Percentiles rank a stretch among this genome's conserved stretches.
These are phyloP conservation scores for Lipomyces japonicus DNA, from an alignment of 805 yeast species.

Conservation along the genomic window DNA sequence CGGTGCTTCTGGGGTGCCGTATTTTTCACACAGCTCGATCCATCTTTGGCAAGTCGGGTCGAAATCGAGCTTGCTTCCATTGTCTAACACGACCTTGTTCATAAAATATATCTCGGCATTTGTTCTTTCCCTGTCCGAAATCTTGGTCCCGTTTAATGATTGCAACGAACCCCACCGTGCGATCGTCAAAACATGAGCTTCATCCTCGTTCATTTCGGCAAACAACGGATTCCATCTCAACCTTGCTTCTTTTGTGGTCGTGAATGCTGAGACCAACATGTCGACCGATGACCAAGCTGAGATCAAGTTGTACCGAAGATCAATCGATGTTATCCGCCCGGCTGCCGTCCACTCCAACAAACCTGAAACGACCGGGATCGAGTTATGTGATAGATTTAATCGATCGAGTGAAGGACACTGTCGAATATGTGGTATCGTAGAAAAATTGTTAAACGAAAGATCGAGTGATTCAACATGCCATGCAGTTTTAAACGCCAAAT, in stretches of 20 bases:
- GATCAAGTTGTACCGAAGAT: constrained; percentile 52
- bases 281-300: constrained; percentile 50
- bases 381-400: constrained; percentile 43
- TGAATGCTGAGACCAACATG: constrained; percentile 39
- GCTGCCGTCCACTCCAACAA: not conserved
- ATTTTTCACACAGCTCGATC: constrained; percentile 38
- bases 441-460: constrained; percentile 46
- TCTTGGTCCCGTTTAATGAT: constrained; percentile 55
- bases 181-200: constrained; percentile 39
- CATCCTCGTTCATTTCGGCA: constrained; percentile 31
- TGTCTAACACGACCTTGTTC: constrained; percentile 43
- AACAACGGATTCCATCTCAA: constrained; percentile 54
- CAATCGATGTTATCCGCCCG: constrained; percentile 38
- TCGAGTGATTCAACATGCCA: constrained; percentile 33
- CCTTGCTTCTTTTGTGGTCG: constrained; percentile 46
- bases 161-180: constrained; percentile 45
- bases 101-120: constrained; percentile 70
- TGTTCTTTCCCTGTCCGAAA: constrained; percentile 47
- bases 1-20: constrained; percentile 11
- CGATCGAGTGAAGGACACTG: constrained; percentile 22
- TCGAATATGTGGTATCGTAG: constrained; percentile 33
- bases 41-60: constrained; percentile 38
- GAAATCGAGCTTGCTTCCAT: constrained; percentile 25
- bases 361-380: constrained; percentile 27
- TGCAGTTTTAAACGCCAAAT: constrained; percentile 7